These are phyloP conservation scores for Verbena officinalis DNA, from an alignment of 257 asterid genomes.

Conservation along the genomic window DNA sequence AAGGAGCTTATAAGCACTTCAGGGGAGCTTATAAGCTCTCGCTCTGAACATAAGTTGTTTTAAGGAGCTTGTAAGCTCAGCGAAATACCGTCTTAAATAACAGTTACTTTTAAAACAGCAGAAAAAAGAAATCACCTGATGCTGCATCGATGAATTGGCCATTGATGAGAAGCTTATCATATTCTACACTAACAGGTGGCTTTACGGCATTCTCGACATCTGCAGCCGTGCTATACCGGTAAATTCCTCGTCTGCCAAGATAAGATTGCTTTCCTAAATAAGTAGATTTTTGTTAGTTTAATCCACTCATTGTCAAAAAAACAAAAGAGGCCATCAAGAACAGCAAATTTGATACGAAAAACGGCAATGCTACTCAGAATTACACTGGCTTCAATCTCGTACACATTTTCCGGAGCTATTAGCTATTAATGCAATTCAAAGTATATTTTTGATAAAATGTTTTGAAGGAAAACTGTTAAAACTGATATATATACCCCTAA, in stretches of 20 bases:
- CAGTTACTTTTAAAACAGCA: background rate
- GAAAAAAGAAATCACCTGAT: slow-evolving; percentile 46
- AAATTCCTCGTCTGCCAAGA: slow-evolving; percentile 34
- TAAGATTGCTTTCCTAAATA: slow-evolving; percentile 43
- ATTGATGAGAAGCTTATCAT: slow-evolving; percentile 67
- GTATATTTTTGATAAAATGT: too few species aligned
- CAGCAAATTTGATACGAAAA: background rate
- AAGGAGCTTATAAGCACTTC: too few species aligned
- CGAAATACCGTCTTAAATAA: background rate
- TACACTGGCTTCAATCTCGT: background rate
- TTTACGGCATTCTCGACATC: slow-evolving; percentile 57
- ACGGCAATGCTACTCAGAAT: background rate
- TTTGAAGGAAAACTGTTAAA: too few species aligned
- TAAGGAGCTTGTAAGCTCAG: background rate
- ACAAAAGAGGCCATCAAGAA: background rate
- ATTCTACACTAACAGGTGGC: slow-evolving; percentile 57
- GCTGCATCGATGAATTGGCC: slow-evolving; percentile 75
- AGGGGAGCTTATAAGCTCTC: too few species aligned
- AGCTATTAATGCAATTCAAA: too few species aligned
- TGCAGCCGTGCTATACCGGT: slow-evolving; percentile 48
- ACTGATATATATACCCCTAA: too few species aligned
- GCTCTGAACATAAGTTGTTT: too few species aligned
- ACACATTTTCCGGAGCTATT: too few species aligned
- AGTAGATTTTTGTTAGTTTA: background rate
- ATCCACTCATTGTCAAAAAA: background rate